Evolutionary conservation across 1,284 basidiomycete species (phyloP), one percentile per base, ranked within the genome.

Genomic region (Trichosporon faecale): DNA sequence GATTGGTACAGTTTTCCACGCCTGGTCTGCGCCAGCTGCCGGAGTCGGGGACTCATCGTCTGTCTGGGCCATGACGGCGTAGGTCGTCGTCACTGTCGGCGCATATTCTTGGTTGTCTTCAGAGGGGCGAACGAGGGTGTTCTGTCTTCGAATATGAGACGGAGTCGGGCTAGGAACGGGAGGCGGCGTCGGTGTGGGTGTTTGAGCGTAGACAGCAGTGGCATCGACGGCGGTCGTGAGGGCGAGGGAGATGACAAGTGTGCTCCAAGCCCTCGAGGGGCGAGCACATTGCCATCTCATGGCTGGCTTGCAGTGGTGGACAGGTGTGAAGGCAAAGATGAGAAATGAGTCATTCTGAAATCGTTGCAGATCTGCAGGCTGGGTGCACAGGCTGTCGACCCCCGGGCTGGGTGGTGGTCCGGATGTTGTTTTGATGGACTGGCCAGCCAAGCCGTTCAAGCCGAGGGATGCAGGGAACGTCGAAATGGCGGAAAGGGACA

Each of bases 1-100:
- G 12, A 82, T 55, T 3, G 75, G 76, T 3, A 81, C 70, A 7
- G 73, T 73, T 4, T 70, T 69, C 23, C 66, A 68, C 21, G 63
- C 49, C n/a, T 63, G 5, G 65, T 68, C 16, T 25, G 33, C 37
- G 64, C 23, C 65, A 4, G 12, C 46, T 5, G 60, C 25, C 16
- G 16, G 3, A n/a, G 29, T 18, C 44, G 25, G n/a, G n/a, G 9
- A 29, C 49, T 35, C 46, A 14, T 57, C 3, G 44, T 33, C 23
- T 11, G 35, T 21, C 31, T 18, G 35, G 31, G 40, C 21, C 61
- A 61, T 35, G 18, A 57, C 23, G 5, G 57, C 57, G 29, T 61
- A 61, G 8, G 57, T 61, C 18, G 57, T 61, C 1, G 57, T 61
- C 5, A 31, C 57, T 14, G 57, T 29, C 31, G 57, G 57, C 2